A percentile compares a stretch with the other conserved stretches of the same genome.
phyloP scores from a whole-genome alignment of 2,329 filamentous ascomycete genomes.

The Apiospora koreana region DNA sequence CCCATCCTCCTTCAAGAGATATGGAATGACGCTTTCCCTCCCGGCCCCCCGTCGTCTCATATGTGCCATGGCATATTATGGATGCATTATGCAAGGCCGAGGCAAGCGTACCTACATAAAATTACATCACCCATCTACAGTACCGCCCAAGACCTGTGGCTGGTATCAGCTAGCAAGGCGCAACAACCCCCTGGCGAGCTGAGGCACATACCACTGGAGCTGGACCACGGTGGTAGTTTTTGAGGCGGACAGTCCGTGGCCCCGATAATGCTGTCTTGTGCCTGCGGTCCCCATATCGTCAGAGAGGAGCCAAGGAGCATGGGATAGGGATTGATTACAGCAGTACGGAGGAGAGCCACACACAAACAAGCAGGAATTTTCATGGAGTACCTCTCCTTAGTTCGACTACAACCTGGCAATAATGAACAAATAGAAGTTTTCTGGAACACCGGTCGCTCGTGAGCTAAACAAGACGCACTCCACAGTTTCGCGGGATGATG shows the following conservation, averaged over 20 bases:
- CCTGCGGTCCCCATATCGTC: background rate
- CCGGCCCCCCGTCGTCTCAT: background rate
- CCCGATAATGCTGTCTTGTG: background rate
- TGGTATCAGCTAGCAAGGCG: background rate
- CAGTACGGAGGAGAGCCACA: background rate
- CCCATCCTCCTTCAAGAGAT: background rate
- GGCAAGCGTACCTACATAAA: background rate
- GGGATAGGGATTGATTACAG: too few species aligned
- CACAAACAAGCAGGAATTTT: background rate
- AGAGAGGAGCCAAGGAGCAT: too few species aligned
- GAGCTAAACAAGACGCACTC: conserved; percentile 2
- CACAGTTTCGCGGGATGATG: conserved; percentile 7
- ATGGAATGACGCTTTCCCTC: background rate
- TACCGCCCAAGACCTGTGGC: background rate
- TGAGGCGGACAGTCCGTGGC: background rate
- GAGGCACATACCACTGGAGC: background rate
- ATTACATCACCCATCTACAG: background rate
- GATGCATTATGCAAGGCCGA: background rate
- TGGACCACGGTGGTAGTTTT: background rate
- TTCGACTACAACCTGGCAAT: background rate
- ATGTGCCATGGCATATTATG: background rate
- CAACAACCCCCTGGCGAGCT: background rate
- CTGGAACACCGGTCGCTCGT: conserved; percentile 5
- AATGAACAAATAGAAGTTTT: background rate
- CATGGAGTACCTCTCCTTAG: background rate